Base-by-base conservation (phyloP, 2,329 filamentous ascomycete genomes). In the Fusarium redolens region DNA sequence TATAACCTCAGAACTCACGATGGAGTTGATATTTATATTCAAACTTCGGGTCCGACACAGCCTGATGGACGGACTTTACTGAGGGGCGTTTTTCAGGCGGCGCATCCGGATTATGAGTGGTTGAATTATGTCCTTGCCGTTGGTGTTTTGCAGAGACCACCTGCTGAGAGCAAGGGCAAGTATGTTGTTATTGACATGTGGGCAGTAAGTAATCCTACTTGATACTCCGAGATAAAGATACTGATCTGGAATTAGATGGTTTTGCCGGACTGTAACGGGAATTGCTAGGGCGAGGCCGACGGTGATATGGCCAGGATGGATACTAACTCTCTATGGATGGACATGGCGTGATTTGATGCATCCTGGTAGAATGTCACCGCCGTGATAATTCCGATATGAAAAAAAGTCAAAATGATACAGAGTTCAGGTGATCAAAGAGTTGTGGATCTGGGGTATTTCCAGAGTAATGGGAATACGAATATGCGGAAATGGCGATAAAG, bases 1-100 rank as follows among this genome's bases (percentile, higher is more conserved):
- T 84, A 84, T 44, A 78, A 80, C n/a, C 72, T 84, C 20, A 69
- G 79, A n/a, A 84, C 83, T 1, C 58, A 75, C 22, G 82, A 84
- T 62, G 81, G 82, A 7, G 80, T 76, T 17, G 78, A 81, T 56
- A 83, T 84, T 35, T 78, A 80, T 51, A 81, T 83, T 22, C 78
- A 78, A 31, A 82, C 82, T 48, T 75, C 72, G 31, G 83, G 83
- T 1, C 81, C 80, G 10, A 78, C 80, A 3, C 81, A 82, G 40
- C 73, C 79, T 17, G 79, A 83, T 33, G 75, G 80, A 18, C 63
- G 69, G 13, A 76, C 72, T 3, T 30, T 78, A 13, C 20, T 78
- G 28, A 63, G 74, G 8, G 78, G 80, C 5, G 61, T 80, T 1
- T 83, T 83, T 35, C 81, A 84, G 65, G 81, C 79, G 0, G 79